Base-by-base conservation (phyloP, 1,284 basidiomycete species). In the Ceratobasidium theobromae region DNA sequence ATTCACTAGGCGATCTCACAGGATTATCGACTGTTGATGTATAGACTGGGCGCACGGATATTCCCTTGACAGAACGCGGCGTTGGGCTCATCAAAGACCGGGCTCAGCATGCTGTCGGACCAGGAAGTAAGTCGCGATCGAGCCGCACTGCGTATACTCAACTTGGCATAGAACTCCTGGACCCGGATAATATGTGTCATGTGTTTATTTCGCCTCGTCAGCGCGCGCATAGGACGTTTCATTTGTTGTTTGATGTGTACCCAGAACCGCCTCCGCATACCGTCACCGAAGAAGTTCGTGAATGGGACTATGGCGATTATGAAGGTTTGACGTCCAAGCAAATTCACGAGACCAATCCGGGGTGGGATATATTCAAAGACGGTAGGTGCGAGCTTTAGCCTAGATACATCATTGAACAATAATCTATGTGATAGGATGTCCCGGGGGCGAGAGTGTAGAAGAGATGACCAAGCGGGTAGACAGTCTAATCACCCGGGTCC, bases 291-390 rank as follows among this genome's bases (percentile, higher is more conserved):
- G 81, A 85, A 27, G 84, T 84, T 46, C 79, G 84, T 53, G 90
- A 95, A 76, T 95, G 93, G 92, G 89, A 95, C 72, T 95, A 95
- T 74, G 93, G 94, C 27, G 84, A 91, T 9, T 96, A 93, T 73
- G 94, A 97, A 75, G 94, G 94, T 11, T 82, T 93, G 46, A 74
- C 84, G 45, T 81, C 87, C 16, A 77, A 83, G 28, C 89, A 95
- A 72, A 96, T 96, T 72, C 79, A 86, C 68, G 80, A 82, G 64
- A 80, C 77, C 48, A 82, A 86, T 67, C 83, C 88, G 0, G 79
- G 75, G 30, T 96, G 92, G 92, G 74, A 75, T 28, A 93, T 95
- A 72, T 96, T 91, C 90, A 80, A 76, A 43, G 89, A 94, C 73
- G 93, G 86, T 88, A 74, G 58, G 80, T 76, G 21, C 23, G 33